Percentiles rank a stretch among this genome's conserved stretches.
Conservation (phyloP, 2,329 filamentous ascomycete genomes). For the Hypoxylon sp. region DNA sequence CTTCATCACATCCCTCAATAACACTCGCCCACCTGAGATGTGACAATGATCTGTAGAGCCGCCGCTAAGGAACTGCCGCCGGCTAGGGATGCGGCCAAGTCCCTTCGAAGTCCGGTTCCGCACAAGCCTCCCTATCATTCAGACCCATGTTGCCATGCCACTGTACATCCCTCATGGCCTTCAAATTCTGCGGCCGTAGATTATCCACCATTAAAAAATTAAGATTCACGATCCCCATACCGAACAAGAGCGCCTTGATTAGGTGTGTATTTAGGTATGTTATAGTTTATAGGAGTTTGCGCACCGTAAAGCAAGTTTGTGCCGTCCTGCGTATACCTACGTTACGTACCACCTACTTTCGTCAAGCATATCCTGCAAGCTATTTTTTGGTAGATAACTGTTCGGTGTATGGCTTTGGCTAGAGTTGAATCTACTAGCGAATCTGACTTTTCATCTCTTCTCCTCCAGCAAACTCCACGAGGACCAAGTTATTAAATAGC, state of each 20-base stretch:
- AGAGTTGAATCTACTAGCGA: conserved; percentile 10
- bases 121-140: conserved; percentile 46
- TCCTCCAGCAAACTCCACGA: conserved; percentile 27
- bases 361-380: neutral
- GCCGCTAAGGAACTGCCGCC: conserved; percentile 47
- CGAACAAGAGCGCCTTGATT: conserved; percentile 9
- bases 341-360: neutral
- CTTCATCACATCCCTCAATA: conserved; percentile 46
- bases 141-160: conserved; percentile 42
- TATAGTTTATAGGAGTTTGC: conserved; percentile 21
- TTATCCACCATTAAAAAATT: conserved; percentile 47
- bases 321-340: neutral
- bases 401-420: conserved; percentile 20
- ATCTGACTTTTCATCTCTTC: conserved; percentile 17
- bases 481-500: conserved; percentile 27
- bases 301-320: conserved; percentile 17
- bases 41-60: conserved; percentile 46
- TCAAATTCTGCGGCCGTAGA: conserved; percentile 37
- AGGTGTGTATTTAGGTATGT: neutral
- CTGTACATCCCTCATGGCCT: conserved; percentile 21
- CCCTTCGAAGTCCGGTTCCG: conserved; percentile 44
- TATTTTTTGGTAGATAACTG: neutral
- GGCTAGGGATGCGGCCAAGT: conserved; percentile 46
- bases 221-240: conserved; percentile 37
- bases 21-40: conserved; percentile 44